These are phyloP conservation scores for Onygenales sp. DNA, from an alignment of 2,329 filamentous ascomycete genomes.

Conservation along the genomic window DNA sequence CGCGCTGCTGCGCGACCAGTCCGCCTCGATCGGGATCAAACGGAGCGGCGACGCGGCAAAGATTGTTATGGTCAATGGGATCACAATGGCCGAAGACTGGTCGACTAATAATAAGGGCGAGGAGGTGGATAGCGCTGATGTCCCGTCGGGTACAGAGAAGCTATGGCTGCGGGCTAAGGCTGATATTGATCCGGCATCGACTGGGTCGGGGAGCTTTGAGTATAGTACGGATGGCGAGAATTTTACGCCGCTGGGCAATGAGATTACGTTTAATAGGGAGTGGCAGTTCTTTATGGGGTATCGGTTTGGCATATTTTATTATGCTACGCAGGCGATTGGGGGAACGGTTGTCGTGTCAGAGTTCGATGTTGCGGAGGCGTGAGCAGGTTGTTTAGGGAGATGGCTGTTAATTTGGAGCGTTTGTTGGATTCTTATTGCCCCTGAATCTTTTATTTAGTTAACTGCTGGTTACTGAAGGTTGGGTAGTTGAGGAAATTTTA, in stretches of 20 bases:
- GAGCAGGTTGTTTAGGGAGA: not conserved
- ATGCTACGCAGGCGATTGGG: slow-evolving; percentile 35
- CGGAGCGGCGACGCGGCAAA: slow-evolving; percentile 24
- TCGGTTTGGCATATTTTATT: slow-evolving; percentile 43
- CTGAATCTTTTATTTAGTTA: too few relatives aligned
- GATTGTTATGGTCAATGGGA: slow-evolving; percentile 27
- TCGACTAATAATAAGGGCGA: slow-evolving; percentile 21
- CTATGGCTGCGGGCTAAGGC: slow-evolving; percentile 31
- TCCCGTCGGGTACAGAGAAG: slow-evolving; percentile 11
- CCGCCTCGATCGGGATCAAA: slow-evolving; percentile 45
- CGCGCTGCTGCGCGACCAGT: slow-evolving; percentile 44
- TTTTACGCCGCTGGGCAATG: slow-evolving; percentile 26
- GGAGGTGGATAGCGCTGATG: slow-evolving; percentile 13
- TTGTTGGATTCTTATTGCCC: too few relatives aligned
- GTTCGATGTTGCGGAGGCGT: slow-evolving; percentile 5
- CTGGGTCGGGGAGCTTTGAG: slow-evolving; percentile 25
- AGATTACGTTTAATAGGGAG: slow-evolving; percentile 29
- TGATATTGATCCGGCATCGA: slow-evolving; percentile 24
- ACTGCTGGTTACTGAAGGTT: too few relatives aligned
- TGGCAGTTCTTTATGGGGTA: slow-evolving; percentile 44
- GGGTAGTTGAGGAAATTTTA: too few relatives aligned
- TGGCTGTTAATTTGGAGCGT: too few relatives aligned
- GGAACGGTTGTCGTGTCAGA: slow-evolving; percentile 23
- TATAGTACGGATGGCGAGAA: slow-evolving; percentile 37
- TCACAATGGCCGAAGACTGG: slow-evolving; percentile 29